Evolutionary conservation across 2,329 filamentous ascomycete species (phyloP).

Genomic region (Endoconidiophora polonica): DNA sequence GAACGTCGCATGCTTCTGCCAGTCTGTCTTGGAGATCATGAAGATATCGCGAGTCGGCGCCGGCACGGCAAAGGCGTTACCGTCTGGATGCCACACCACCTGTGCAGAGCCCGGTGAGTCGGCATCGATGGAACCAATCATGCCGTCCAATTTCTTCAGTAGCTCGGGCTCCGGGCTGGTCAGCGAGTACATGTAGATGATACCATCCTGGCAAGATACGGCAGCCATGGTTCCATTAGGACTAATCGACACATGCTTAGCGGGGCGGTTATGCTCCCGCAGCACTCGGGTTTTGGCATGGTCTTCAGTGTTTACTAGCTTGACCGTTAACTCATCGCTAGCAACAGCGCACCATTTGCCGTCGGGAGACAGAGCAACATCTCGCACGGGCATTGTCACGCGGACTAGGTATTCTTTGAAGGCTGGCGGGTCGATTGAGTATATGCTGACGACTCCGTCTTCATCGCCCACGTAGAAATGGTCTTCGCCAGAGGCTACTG

Average conservation of each 20-base stretch:
- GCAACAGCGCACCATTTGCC: conserved; percentile 80
- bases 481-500: conserved; percentile 58
- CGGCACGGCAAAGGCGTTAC: conserved; percentile 71
- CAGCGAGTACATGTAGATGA: conserved; percentile 79
- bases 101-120: conserved; percentile 40
- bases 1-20: conserved; percentile 73
- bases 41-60: conserved; percentile 72
- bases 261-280: conserved; percentile 67
- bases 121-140: conserved; percentile 69
- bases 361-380: conserved; percentile 69
- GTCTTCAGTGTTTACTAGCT: conserved; percentile 69
- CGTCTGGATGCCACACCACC: conserved; percentile 85
- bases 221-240: conserved; percentile 58
- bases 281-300: conserved; percentile 61
- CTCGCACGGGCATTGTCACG: conserved; percentile 70
- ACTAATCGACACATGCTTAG: conserved; percentile 85
- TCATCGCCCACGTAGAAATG: conserved; percentile 84
- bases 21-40: conserved; percentile 74
- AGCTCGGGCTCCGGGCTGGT: conserved; percentile 63
- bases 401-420: conserved; percentile 74
- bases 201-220: conserved; percentile 74
- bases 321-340: conserved; percentile 89
- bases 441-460: conserved; percentile 90
- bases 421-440: conserved; percentile 51
- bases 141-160: conserved; percentile 66